These are phyloP conservation scores for Globisporangium takayamanum DNA, from an alignment of 352 stramenopile species.

Conservation along the genomic window DNA sequence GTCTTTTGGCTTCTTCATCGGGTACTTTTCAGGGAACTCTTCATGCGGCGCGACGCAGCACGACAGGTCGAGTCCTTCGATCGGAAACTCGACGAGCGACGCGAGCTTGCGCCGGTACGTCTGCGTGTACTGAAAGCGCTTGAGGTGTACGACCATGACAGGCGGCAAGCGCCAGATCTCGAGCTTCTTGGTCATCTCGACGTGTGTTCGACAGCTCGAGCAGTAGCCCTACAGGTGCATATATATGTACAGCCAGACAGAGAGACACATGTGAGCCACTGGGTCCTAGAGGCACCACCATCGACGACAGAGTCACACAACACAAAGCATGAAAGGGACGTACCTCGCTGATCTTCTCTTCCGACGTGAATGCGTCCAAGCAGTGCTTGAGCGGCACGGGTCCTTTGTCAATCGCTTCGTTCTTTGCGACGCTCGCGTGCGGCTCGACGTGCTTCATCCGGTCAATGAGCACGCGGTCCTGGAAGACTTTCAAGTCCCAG, in stretches of 20 bases:
- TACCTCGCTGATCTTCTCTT: constrained; percentile 84
- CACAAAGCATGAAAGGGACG: neutral
- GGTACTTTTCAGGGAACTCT: constrained; percentile 76
- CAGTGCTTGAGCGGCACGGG: constrained; percentile 79
- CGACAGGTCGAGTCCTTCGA: constrained; percentile 92
- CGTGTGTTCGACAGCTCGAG: constrained; percentile 92
- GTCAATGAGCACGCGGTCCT: constrained; percentile 74
- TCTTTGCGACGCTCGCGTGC: constrained; percentile 76
- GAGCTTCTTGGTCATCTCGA: constrained; percentile 98
- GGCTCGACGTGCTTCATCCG: constrained; percentile 84
- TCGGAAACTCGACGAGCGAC: constrained; percentile 94
- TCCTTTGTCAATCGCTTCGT: constrained; percentile 84
- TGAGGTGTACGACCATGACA: constrained; percentile 98
- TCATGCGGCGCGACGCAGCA: constrained; percentile 83
- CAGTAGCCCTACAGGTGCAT: constrained; percentile 85
- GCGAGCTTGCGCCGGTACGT: constrained; percentile 84
- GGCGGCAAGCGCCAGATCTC: constrained; percentile 95
- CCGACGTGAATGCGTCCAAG: constrained; percentile 77
- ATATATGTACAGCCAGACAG: neutral
- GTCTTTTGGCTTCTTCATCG: constrained; percentile 46
- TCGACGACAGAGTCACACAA: neutral
- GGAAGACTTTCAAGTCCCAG: constrained; percentile 81
- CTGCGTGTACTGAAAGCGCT: constrained; percentile 97
- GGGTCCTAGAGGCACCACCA: neutral
- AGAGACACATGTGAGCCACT: neutral